Percentiles rank a stretch among this genome's conserved stretches.
Conservation (phyloP, 208 protist genomes). For the Wallacemonas sp. region DNA sequence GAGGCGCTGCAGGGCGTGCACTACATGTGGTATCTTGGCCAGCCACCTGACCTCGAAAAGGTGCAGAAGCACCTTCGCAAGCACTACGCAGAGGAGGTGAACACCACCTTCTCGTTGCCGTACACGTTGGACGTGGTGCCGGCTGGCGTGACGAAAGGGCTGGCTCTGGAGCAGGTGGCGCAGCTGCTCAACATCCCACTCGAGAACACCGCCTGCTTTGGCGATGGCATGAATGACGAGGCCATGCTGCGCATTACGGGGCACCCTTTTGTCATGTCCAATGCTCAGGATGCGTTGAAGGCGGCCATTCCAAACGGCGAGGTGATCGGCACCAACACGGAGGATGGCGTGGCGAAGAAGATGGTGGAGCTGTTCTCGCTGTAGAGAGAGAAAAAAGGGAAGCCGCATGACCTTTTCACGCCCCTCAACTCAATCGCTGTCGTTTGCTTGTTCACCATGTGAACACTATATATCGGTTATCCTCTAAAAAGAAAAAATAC, state of each 20-base stretch:
- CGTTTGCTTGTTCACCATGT: too few relatives aligned
- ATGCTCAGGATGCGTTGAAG: slow-evolving; percentile 23
- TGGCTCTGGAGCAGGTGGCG: slow-evolving; percentile 24
- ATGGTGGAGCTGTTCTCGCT: slow-evolving; percentile 27
- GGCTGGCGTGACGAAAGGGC: slow-evolving; percentile 28
- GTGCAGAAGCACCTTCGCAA: slow-evolving; percentile 16
- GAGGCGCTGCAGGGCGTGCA: slow-evolving; percentile 28
- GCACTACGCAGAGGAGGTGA: slow-evolving; percentile 14
- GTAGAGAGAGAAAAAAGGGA: too few relatives aligned
- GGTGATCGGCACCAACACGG: slow-evolving; percentile 26
- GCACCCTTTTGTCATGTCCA: slow-evolving; percentile 27
- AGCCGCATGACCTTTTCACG: too few relatives aligned
- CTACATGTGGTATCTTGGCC: slow-evolving; percentile 28
- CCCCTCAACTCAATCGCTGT: too few relatives aligned
- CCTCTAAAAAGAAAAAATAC: too few relatives aligned
- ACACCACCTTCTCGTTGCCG: slow-evolving; percentile 22
- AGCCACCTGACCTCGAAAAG: slow-evolving; percentile 10
- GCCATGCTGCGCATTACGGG: slow-evolving; percentile 25
- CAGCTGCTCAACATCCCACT: slow-evolving; percentile 13
- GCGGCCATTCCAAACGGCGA: slow-evolving; percentile 18
- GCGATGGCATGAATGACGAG: slow-evolving; percentile 43
- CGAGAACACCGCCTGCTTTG: slow-evolving; percentile 28
- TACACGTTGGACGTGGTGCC: slow-evolving; percentile 24
- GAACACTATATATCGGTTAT: too few relatives aligned
- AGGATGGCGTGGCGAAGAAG: slow-evolving; percentile 37